Evolutionary conservation across 2,329 filamentous ascomycete genomes (phyloP), one percentile per base, ranked within the genome.

Genomic region (Aureobasidium sp.): DNA sequence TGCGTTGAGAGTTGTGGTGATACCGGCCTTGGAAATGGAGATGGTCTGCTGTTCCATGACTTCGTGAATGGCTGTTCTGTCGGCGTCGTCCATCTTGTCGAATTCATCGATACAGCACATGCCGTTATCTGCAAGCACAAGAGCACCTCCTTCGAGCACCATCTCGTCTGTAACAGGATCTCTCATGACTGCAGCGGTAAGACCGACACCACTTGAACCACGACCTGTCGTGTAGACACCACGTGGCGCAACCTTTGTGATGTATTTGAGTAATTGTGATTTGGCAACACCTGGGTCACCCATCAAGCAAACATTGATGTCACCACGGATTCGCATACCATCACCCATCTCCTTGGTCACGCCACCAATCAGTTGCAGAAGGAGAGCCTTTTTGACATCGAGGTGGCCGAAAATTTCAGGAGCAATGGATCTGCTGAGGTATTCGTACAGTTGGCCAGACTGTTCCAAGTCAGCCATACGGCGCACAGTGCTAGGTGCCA

Each of bases 231-330:
- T 90, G 73, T 90, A 90, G 5, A 90, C 84, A 73, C 87, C 87
- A 63, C 94, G 88, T 42, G 94, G 94, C 5, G 94, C 94, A 70
- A 99, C 99, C 77, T 96, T 95, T 82, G 99, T 93, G 29, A 99
- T 88, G 71, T 99, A 99, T 65, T 91, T 84, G 32, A 99, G 82
- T 62, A 99, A 47, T 42, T 99, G 94, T 41, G 94, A 99, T 79
- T 99, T 99, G 78, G 94, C 94, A 72, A 99, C 94, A 90, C 94
- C 94, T 73, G 94, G 94, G 72, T 99, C 94, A 82, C 94, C 94
- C 94, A 99, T 99, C 71, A 99, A 79, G 75, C 94, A 97, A 66
- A 99, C 88, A 77, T 99, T 99, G 80, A 99, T 96, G 72, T 99
- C 94, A 70, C 94, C 94, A 82, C 94, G 91, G 73, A 99, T 99